phyloP scores from a whole-genome alignment of 345 rosid species.

The Boechera divaricarpa region DNA sequence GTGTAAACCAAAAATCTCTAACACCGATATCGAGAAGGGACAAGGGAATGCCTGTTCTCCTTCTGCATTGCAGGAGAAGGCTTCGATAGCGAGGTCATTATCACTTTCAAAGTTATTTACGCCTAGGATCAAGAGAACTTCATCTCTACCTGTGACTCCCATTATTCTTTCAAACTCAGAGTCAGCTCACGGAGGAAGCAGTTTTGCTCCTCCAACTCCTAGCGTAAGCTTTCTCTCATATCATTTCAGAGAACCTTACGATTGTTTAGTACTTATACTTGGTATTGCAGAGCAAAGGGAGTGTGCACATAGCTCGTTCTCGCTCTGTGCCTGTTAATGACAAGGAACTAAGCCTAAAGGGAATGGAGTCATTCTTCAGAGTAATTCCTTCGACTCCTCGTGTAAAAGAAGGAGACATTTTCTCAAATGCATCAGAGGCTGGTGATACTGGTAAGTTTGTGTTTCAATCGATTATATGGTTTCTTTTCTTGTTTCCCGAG shows the following conservation, averaged over 20 bases:
- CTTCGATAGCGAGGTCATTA: constrained; percentile 73
- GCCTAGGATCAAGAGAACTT: constrained; percentile 79
- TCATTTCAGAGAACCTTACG: not conserved
- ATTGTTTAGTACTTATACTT: constrained; percentile 29
- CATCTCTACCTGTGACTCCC: constrained; percentile 78
- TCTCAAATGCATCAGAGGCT: constrained; percentile 49
- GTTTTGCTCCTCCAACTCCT: constrained; percentile 51
- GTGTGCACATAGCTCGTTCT: constrained; percentile 64
- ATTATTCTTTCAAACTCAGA: constrained; percentile 53
- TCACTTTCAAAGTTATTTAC: constrained; percentile 84
- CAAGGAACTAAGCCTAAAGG: constrained; percentile 68
- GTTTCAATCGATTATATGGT: not conserved
- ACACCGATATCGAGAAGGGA: constrained; percentile 64
- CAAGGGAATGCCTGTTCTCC: constrained; percentile 48
- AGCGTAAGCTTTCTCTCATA: constrained; percentile 55
- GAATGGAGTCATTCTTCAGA: constrained; percentile 92
- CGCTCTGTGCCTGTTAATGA: constrained; percentile 77
- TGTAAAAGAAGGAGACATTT: constrained; percentile 64
- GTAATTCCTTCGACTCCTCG: constrained; percentile 83
- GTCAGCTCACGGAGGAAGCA: constrained; percentile 53
- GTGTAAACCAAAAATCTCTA: constrained; percentile 52
- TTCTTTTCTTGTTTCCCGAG: not conserved
- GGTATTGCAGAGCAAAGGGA: constrained; percentile 63
- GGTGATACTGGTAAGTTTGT: constrained; percentile 54
- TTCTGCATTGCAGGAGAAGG: constrained; percentile 55